Conservation (phyloP, 768 basidiomycete species). For the Hirschioporus abietinus region DNA sequence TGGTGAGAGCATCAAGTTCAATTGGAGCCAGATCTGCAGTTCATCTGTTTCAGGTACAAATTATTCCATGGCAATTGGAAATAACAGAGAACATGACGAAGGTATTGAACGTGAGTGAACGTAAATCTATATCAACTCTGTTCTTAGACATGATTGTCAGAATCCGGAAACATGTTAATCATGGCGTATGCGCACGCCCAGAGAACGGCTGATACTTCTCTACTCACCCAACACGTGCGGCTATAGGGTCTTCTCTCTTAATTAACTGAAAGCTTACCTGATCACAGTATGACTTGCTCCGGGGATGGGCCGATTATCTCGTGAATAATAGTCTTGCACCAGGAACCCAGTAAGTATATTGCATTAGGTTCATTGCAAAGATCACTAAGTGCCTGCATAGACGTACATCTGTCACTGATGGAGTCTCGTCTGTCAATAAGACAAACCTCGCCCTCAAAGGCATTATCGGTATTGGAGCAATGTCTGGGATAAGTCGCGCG, state of each 20-base stretch:
- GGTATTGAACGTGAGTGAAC: conserved; percentile 49
- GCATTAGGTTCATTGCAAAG: neutral
- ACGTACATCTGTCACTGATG: conserved; percentile 15
- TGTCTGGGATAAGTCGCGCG: conserved; percentile 45
- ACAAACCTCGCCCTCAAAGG: conserved; percentile 72
- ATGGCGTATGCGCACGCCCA: conserved; percentile 26
- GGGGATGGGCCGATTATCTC: conserved; percentile 19
- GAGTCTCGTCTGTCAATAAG: conserved; percentile 41
- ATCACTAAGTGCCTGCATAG: neutral
- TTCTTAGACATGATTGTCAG: conserved; percentile 23
- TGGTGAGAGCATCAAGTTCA: conserved; percentile 20
- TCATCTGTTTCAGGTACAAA: conserved; percentile 24
- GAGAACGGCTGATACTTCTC: conserved; percentile 17
- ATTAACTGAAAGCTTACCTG: neutral
- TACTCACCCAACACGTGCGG: conserved; percentile 19
- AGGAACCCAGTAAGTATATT: conserved; percentile 1
- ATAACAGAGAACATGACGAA: conserved; percentile 41
- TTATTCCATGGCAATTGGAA: conserved; percentile 37
- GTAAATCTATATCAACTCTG: neutral
- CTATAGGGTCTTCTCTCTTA: neutral
- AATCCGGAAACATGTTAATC: conserved; percentile 40
- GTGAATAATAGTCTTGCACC: conserved; percentile 9
- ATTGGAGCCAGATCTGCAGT: too few species aligned
- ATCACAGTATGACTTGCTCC: conserved; percentile 21
- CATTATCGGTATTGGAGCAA: conserved; percentile 58